Evolutionary conservation across 495 filamentous ascomycete genomes (phyloP), one percentile per base, ranked within the genome.

Genomic region (Penicillium simplicissimum): DNA sequence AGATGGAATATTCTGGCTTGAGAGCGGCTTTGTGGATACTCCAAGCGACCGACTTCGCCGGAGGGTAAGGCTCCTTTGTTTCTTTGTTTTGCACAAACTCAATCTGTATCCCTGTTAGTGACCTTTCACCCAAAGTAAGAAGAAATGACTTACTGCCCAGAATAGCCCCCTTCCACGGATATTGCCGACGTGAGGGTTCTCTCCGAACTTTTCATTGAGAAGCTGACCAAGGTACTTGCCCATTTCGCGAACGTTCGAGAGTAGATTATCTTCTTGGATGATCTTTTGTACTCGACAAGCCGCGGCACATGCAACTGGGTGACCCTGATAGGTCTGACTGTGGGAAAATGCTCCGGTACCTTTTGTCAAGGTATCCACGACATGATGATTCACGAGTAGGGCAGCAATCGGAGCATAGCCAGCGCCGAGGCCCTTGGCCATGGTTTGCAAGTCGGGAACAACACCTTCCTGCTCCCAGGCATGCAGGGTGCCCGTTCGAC

Each of bases 371-470:
- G 71, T 79, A 13, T 83, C 73, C 0, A 83, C 71, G 1, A 88
- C 80, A 10, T 73, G 79, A n/a, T 75, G 69, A 23, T 74, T 75
- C 8, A 82, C 74, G 13, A 89, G 74, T 0, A 89, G 71, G 0
- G 77, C 85, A 1, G 84, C 84, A 33, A 89, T 78, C 5, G 86
- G 78, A 35, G 81, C 76, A 52, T 84, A 87, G 0, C 84, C 86
- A 21, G 80, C 87, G 0, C 84, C 86, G 0, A 90, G 71, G 0
- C 84, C 84, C 60, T 90, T 90, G 0, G 83, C 87, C 11, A 88
- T 72, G 0, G 83, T 83, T 60, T 85, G 79, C 13, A 90, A 78
- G 66, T 89, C 87, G 0, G 85, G 85, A 1, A 78, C 76, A 8
- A 84, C 72, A 31, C 62, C 78, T 66, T 89, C 85, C 43, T 82